These are phyloP conservation scores for Omphalea diandra DNA, from an alignment of 441 rosid genomes.

Conservation along the genomic window DNA sequence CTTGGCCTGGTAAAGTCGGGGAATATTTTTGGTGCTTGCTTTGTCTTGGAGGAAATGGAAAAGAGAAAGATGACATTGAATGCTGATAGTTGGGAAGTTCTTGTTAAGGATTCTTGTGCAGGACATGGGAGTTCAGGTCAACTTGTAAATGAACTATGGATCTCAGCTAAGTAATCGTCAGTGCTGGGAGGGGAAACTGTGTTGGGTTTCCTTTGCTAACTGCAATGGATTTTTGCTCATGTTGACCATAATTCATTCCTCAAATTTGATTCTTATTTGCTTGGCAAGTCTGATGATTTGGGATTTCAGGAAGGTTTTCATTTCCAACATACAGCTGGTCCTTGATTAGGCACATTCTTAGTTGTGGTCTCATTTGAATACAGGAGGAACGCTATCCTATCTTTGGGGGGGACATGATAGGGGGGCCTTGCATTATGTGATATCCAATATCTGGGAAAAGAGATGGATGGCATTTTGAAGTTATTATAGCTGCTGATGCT, in stretches of 20 bases:
- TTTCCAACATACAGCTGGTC: neutral
- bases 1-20: slow-evolving; percentile 55
- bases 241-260: slow-evolving; percentile 5
- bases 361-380: neutral
- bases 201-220: neutral
- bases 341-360: neutral
- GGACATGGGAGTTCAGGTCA: slow-evolving; percentile 27
- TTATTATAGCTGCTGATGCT: neutral
- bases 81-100: slow-evolving; percentile 50
- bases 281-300: neutral
- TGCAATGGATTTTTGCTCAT: neutral
- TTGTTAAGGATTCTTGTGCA: slow-evolving; percentile 41
- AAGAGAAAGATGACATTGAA: slow-evolving; percentile 57
- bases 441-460: neutral
- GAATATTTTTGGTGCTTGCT: slow-evolving; percentile 54
- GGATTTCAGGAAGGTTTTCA: neutral
- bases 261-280: neutral
- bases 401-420: neutral
- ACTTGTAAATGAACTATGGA: slow-evolving; percentile 47
- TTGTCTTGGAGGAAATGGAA: slow-evolving; percentile 71
- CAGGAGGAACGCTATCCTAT: neutral
- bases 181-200: neutral
- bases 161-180: slow-evolving; percentile 15
- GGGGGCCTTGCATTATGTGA: neutral
- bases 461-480: neutral